Conservation (phyloP, 257 asterid species). For the Solanum pennellii region DNA sequence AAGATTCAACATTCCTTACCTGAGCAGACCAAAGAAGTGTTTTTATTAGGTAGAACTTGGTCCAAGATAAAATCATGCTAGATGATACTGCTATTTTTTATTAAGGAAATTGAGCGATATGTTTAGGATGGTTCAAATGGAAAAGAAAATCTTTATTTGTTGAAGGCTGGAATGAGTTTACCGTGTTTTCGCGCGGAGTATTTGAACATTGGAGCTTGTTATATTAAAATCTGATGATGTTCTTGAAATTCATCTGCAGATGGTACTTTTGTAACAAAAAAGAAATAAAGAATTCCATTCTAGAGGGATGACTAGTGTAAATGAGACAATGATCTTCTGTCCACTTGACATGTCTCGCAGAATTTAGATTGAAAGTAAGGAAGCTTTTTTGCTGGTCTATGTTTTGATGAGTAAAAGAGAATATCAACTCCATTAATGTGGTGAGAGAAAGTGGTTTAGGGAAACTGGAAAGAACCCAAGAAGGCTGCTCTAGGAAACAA, state of each 20-base stretch:
- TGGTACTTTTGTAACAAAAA: background rate
- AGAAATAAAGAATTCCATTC: background rate
- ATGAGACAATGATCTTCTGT: background rate
- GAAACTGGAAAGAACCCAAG: background rate
- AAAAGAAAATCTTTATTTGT: background rate
- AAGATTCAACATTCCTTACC: background rate
- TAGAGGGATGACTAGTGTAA: background rate
- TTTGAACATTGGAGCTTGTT: background rate
- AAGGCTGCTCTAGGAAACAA: background rate
- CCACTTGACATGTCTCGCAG: background rate
- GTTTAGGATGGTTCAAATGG: background rate
- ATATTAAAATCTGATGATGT: background rate
- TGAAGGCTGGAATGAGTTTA: background rate
- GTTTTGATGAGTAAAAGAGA: background rate
- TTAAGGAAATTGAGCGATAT: background rate
- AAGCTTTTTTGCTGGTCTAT: background rate
- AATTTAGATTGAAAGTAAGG: background rate
- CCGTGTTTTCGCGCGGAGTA: background rate
- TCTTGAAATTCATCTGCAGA: background rate
- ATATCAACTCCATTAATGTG: background rate
- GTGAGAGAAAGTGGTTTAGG: background rate
- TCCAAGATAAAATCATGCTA: background rate
- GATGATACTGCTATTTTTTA: background rate
- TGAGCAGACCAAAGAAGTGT: background rate
- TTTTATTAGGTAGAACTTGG: background rate